phyloP scores from a whole-genome alignment of 768 basidiomycete species.

The Kondoa subrosea region DNA sequence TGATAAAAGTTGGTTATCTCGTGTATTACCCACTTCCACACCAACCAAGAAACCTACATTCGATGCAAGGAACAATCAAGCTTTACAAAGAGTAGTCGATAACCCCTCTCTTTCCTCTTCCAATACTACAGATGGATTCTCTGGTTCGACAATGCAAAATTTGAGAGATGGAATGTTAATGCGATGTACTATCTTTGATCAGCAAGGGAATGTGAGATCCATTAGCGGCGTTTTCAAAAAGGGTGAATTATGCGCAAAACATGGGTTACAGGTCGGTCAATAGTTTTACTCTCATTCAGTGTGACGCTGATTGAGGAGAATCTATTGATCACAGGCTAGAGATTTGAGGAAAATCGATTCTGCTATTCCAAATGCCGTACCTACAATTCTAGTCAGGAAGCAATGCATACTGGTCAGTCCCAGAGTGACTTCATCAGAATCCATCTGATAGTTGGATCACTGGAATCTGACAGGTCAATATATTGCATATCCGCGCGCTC shows the following conservation, averaged over 20 bases:
- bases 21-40: too few relatives aligned
- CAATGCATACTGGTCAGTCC: slow-evolving; percentile 58
- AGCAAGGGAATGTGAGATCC: slow-evolving; percentile 65
- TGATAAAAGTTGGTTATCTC: too few relatives aligned
- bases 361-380: slow-evolving; percentile 82
- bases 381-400: slow-evolving; percentile 74
- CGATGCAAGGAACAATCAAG: background rate
- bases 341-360: slow-evolving; percentile 94
- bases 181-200: slow-evolving; percentile 58
- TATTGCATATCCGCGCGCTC: slow-evolving; percentile 81
- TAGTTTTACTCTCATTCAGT: background rate
- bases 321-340: slow-evolving; percentile 56
- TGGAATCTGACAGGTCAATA: slow-evolving; percentile 76
- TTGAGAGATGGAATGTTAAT: background rate
- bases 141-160: slow-evolving; percentile 1
- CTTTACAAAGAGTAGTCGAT: too few relatives aligned
- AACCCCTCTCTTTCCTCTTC: background rate
- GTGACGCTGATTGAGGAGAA: background rate
- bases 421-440: too few relatives aligned
- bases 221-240: slow-evolving; percentile 81
- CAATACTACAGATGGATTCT: background rate
- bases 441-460: too few relatives aligned
- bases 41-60: too few relatives aligned
- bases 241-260: slow-evolving; percentile 69
- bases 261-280: slow-evolving; percentile 65